Conservation (phyloP, 805 yeast genomes). For the Priceomyces castillae region DNA sequence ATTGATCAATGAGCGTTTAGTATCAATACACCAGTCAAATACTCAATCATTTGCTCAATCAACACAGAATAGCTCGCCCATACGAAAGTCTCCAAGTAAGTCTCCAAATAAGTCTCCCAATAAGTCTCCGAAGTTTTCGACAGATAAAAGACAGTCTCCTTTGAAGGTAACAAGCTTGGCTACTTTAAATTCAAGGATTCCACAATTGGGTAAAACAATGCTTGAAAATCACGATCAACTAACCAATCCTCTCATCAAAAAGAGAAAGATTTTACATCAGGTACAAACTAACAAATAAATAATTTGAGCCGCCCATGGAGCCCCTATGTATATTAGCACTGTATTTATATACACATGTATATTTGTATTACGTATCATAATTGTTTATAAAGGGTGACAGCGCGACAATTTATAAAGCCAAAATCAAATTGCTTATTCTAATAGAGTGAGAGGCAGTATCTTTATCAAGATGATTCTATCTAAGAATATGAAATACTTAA, state of each 20-base stretch:
- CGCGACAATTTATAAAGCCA: background rate
- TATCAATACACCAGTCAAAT: conserved; percentile 6
- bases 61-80: conserved; percentile 2
- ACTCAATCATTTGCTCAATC: conserved; percentile 5
- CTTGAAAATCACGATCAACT: conserved; percentile 4
- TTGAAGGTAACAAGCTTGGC: background rate
- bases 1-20: conserved; percentile 4
- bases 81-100: conserved; percentile 6
- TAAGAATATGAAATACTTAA: conserved; percentile 14
- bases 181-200: conserved; percentile 6
- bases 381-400: conserved; percentile 1
- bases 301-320: background rate
- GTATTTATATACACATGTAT: background rate
- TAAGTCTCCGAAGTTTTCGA: background rate
- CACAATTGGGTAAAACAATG: conserved; percentile 5
- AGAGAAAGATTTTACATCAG: conserved; percentile 9
- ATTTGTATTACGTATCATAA: background rate
- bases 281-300: background rate
- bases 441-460: background rate
- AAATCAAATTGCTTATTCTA: background rate
- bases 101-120: conserved; percentile 7
- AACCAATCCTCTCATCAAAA: conserved; percentile 6
- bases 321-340: conserved; percentile 1
- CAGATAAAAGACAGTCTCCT: conserved; percentile 3
- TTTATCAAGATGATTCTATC: conserved; percentile 7